Evolutionary conservation across 2,329 filamentous ascomycete genomes (phyloP), one percentile per base, ranked within the genome.

Genomic region (Fusarium concolor): DNA sequence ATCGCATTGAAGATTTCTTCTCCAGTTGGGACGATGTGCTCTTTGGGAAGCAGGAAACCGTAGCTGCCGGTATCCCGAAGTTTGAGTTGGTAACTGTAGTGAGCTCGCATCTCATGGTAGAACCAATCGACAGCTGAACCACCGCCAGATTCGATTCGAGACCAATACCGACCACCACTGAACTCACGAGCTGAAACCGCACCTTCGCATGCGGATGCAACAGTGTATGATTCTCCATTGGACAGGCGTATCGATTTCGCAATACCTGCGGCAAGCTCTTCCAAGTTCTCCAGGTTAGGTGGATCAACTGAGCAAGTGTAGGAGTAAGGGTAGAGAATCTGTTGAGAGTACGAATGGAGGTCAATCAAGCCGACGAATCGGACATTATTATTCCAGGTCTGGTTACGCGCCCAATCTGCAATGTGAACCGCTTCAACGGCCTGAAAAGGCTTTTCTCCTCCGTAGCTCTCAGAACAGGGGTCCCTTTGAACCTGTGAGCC

Each of bases 51-150:
- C 46, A 99, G 82, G 77, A 98, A 99, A 0, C 96, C 96, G 77
- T 98, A 98, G 76, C 90, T 96, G 11, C 96, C 96, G 0, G 92
- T 96, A 77, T 99, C 96, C 47, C 96, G 86, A 28, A 99, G 83
- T 81, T 98, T 98, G 80, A 96, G 91, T 83, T 98, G 96, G 77
- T 96, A 98, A 60, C 93, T 92, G 77, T 93, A 97, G 66, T 88
- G 89, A 18, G 95, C 92, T 45, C 86, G 83, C 64, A 98, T 80
- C 73, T 96, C 91, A 72, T 97, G 92, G 77, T 97, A 97, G 79
- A 99, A 97, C 89, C 92, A 98, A 79, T 98, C 96, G 41, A 98
- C 88, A 2, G 92, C 93, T 47, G 92, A 94, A 4, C 95, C 95
- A 38, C 95, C 94, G 5, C 90, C 89, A 1, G 87, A 87, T 76